Conservation (phyloP, 805 yeast genomes). For the Yueomyces sinensis region DNA sequence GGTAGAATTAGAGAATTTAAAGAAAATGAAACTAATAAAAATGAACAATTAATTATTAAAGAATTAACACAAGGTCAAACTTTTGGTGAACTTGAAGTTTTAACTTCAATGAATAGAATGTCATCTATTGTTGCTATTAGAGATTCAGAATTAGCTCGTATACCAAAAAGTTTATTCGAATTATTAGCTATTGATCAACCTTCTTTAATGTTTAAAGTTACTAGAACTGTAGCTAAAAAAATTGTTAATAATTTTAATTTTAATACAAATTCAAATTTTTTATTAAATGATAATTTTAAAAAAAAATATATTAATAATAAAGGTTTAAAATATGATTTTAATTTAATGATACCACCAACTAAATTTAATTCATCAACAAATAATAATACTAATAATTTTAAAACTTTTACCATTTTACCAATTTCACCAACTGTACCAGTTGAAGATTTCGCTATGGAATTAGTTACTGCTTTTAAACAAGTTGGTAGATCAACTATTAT, state of each 20-base stretch:
- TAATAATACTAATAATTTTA: slow-evolving; percentile 28
- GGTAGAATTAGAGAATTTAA: slow-evolving; percentile 67
- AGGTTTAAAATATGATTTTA: slow-evolving; percentile 16
- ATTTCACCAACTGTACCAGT: slow-evolving; percentile 75
- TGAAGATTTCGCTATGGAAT: slow-evolving; percentile 62
- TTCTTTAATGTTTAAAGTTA: slow-evolving; percentile 77
- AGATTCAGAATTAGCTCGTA: slow-evolving; percentile 87
- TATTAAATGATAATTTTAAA: not conserved
- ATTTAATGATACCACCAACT: slow-evolving; percentile 22
- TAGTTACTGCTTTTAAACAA: slow-evolving; percentile 56
- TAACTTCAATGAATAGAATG: slow-evolving; percentile 62
- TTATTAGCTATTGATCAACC: slow-evolving; percentile 75
- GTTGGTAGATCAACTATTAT: slow-evolving; percentile 66
- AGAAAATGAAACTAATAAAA: slow-evolving; percentile 2
- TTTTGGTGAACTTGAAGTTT: slow-evolving; percentile 88
- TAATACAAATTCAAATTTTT: slow-evolving; percentile 4
- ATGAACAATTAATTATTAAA: slow-evolving; percentile 29
- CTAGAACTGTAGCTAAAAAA: slow-evolving; percentile 70
- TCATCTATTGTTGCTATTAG: slow-evolving; percentile 72
- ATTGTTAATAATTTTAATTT: slow-evolving; percentile 7
- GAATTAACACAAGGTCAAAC: slow-evolving; percentile 93
- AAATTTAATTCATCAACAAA: slow-evolving; percentile 4
- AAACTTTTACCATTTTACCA: slow-evolving; percentile 79
- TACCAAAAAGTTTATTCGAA: slow-evolving; percentile 83
- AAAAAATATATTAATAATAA: slow-evolving; percentile 8